phyloP scores from a whole-genome alignment of 495 filamentous ascomycete species.

The Thermothielavioides terrestris region DNA sequence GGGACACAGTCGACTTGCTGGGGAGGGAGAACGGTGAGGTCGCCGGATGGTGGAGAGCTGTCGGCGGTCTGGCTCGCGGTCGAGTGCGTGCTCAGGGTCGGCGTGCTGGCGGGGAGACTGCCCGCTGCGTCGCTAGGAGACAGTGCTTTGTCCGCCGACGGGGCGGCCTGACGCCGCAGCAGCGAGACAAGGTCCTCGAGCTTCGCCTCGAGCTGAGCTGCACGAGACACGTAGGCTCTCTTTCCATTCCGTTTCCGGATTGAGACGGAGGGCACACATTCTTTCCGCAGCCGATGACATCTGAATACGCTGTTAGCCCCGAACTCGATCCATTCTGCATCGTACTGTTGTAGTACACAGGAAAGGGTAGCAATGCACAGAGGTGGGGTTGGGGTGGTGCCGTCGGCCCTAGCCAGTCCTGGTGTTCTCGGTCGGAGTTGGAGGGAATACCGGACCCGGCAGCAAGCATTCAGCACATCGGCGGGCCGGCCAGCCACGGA shows the following conservation, averaged over 20 bases:
- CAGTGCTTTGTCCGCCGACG: conserved; percentile 1
- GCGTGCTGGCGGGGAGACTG: neutral
- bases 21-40: neutral
- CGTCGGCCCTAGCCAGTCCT: no score
- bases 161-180: conserved; percentile 27
- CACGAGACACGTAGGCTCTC: conserved; percentile 22
- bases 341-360: no score
- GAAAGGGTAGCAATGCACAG: neutral
- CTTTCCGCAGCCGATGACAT: conserved; percentile 33
- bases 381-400: neutral
- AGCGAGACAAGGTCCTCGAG: conserved; percentile 38
- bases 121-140: neutral
- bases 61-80: conserved; percentile 4
- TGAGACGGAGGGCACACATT: conserved; percentile 33
- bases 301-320: conserved; percentile 6
- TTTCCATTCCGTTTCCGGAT: conserved; percentile 31
- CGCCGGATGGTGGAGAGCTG: conserved; percentile 4
- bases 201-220: conserved; percentile 39
- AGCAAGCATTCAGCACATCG: neutral
- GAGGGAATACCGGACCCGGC: neutral
- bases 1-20: neutral
- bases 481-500: conserved; percentile 6
- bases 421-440: conserved; percentile 1
- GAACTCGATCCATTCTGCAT: neutral
- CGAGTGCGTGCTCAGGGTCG: conserved; percentile 7